Evolutionary conservation across 345 rosid species (phyloP), one percentile per base, ranked within the genome.

Genomic region (Leavenworthia alabamica): DNA sequence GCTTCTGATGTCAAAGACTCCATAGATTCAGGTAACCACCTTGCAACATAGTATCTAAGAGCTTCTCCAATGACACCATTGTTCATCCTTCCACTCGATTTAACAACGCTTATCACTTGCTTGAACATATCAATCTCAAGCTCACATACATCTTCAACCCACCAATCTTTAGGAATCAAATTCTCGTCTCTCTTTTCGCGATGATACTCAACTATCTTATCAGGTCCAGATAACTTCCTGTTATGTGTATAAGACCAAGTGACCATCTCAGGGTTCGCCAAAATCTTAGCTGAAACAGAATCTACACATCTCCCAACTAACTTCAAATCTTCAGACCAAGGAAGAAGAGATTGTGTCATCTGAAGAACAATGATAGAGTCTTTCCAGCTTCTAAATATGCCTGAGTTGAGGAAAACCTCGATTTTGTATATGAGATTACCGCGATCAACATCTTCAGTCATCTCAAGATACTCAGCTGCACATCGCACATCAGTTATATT

Each of bases 91-190:
- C 90, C 96, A 70, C 88, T 92, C 0, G 88, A 83, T 50, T 78
- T 92, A 39, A 86, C 82, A 64, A 79, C 64, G 42, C 66, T 28
- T 63, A 92, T 79, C 14, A 89, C 86, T 66, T 76, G 73, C 74
- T 89, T 82, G 58, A 81, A 92, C 58, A 84, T 77, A 77, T 81
- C 86, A 59, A 89, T 77, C 53, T 89, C 95, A 6, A 92, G 81
- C 63, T 86, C 98, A 41, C 87, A 85, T 14, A 84, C 60, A 78
- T 89, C 98, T 85, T 92, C 98, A 2, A 86, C 90, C 98, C 98
- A 92, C 98, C 96, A 92, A 73, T 92, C 98, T 62, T 75, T 79
- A 0, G 98, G 96, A 69, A 90, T 80, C 32, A 51, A 61, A 50
- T 14, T 64, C 67, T 77, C 77, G 14, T 82, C 80, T 40, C 49